These are phyloP conservation scores for Colletotrichum costaricense DNA, from an alignment of 2,329 filamentous ascomycete species.

Conservation along the genomic window DNA sequence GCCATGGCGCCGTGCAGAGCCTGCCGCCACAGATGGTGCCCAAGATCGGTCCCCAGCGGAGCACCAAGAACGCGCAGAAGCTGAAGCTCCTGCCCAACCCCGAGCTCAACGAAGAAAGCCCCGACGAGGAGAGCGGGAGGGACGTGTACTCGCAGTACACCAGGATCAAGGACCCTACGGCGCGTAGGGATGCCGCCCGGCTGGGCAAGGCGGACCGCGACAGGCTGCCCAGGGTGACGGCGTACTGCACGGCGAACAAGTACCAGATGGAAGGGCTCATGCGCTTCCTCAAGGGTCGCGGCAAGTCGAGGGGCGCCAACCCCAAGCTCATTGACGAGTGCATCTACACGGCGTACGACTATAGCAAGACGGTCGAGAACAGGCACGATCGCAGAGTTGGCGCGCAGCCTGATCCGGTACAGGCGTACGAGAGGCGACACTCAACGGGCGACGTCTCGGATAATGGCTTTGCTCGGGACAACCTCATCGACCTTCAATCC, in stretches of 20 bases:
- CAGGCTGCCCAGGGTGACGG: slow-evolving; percentile 88
- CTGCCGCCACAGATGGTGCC: slow-evolving; percentile 52
- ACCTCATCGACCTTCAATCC: slow-evolving; percentile 71
- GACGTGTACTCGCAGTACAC: slow-evolving; percentile 99
- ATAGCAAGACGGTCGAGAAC: slow-evolving; percentile 63
- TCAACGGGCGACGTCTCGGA: slow-evolving; percentile 79
- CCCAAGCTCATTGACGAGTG: slow-evolving; percentile 98
- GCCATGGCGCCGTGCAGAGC: slow-evolving; percentile 68
- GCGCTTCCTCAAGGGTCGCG: slow-evolving; percentile 88
- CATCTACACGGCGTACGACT: slow-evolving; percentile 94
- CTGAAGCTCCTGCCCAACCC: slow-evolving; percentile 96
- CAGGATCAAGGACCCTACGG: slow-evolving; percentile 95
- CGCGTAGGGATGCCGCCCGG: slow-evolving; percentile 89
- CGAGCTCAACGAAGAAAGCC: slow-evolving; percentile 79
- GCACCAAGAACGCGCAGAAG: slow-evolving; percentile 95
- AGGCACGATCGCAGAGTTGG: slow-evolving; percentile 43
- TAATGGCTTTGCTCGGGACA: slow-evolving; percentile 63
- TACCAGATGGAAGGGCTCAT: slow-evolving; percentile 92
- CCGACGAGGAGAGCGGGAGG: slow-evolving; percentile 89
- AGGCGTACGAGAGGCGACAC: slow-evolving; percentile 74
- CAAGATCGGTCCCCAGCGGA: slow-evolving; percentile 94
- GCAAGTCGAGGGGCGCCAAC: slow-evolving; percentile 80
- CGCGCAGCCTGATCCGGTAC: slow-evolving; percentile 49
- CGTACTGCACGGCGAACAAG: slow-evolving; percentile 93
- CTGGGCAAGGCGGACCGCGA: slow-evolving; percentile 94